Evolutionary conservation across 306 rosid species (phyloP), one percentile per base, ranked within the genome.

Genomic region (Alnus glutinosa): DNA sequence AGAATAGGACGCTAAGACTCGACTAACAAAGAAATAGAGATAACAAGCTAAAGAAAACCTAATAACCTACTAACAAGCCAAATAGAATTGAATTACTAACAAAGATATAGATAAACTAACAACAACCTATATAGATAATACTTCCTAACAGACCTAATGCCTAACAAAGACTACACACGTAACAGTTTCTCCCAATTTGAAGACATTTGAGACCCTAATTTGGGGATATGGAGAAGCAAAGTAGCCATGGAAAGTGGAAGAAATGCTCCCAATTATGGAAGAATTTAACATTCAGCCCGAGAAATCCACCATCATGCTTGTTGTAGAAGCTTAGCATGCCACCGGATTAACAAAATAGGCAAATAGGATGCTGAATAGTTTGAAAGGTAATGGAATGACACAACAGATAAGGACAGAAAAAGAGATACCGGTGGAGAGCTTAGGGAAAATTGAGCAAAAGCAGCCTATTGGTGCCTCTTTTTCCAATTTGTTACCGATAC

Each of bases 221-320:
- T 88, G 86, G 80, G 93, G 97, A 55, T 89, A 85, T 80, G 88
- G 84, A 74, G 92, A 86, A 84, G 84, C 89, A 83, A 88, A 82
- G 84, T 83, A 83, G 77, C 97, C 94, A 37, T 83, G 91, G 91
- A 89, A 85, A 86, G 86, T 90, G 51, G 93, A 91, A 87, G 89
- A 86, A 73, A 78, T 91, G 77, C 89, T 91, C 83, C 89, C 86
- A 77, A 52, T 75, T 75, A 89, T 91, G 93, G 70, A 85, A 76
- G 86, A 80, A 46, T 91, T 86, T 64, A 69, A 86, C 15, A 84
- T 91, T 77, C 84, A 55, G 78, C 88, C 92, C 5, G 83, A 82
- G 86, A 83, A 89, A 77, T 83, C 90, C 46, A 91, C 92, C 1
- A 46, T 89, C 75, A 37, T 61, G 74, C 88, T 86, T 77, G 83